Base-by-base conservation (phyloP, 83 land plant genomes). In the Picea abies region DNA sequence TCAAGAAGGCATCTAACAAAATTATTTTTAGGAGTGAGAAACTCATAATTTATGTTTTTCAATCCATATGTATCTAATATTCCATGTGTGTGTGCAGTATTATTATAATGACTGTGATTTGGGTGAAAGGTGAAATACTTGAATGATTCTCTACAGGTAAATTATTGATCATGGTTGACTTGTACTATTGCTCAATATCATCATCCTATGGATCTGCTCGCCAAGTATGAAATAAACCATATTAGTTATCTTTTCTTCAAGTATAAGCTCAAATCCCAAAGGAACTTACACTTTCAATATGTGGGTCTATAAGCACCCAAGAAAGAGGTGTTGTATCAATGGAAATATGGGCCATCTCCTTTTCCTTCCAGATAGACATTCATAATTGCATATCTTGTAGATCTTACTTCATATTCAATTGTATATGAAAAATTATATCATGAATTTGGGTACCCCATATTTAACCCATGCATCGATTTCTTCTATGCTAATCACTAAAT, bases 261-360 rank as follows among this genome's bases (percentile, higher is more conserved):
- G 16, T 23, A 61, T 3, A 44, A 62, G 29, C 80, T 82, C 20
- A 32, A 56, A 65, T 26, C 66, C 32, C 67, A 29, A 56, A 60
- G 60, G 63, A 83, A 80, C 82, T 52, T 86, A 19, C 60, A 65
- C 76, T 86, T 90, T 69, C 94, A 92, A 9, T 86, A 84, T 49
- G 84, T 92, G 25, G 91, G 84, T 47, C 81, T 92, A 10, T 85
- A 90, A 65, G 89, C 87, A 64, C 94, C 94, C 14, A 80, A 86
- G 67, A 3, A 68, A 76, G 35, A 90, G 87, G 60, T 89, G 0
- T 14, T 56, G 15, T 56, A 56, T 56, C 14, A 56, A 12, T 56
- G 15, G 58, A 56, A 56, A 56, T 14, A 56, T 56, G 58, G 58
- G 58, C 3, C 12, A 3, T 12, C 58, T 56, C 3, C 58, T 56